Evolutionary conservation across 2,329 filamentous ascomycete genomes (phyloP), one percentile per base, ranked within the genome.

Genomic region (Eutypella sp.): DNA sequence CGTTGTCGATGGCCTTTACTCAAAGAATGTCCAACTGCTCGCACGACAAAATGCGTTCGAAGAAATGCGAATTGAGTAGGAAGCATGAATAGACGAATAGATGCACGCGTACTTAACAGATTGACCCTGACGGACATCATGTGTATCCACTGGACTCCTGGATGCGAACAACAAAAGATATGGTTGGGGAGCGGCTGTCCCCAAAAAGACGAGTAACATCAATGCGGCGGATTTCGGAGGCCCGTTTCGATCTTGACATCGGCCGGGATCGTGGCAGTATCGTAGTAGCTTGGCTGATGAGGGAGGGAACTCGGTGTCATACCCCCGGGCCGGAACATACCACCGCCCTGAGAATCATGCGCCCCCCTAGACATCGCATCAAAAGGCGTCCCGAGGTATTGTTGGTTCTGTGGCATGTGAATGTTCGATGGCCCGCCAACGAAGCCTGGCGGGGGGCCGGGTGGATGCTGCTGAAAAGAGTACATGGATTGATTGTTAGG

Each of bases 401-500:
- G 51, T 8, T 58, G 55, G 16, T 27, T 48, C 16, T 60, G 61
- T 1, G 59, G 22, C 25, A 65, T 54, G 7, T 56, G 40, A 0
- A 64, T 54, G 1, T 57, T 44, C 15, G n/a, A n/a, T n/a, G 55
- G 29, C 36, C 63, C 64, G 2, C 57, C 50, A 9, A 61, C 60
- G 48, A 64, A 67, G 5, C 51, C 33, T 19, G 49, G 49, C 36
- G 56, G 52, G 36, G 50, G 31, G 46, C 60, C 57, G 4, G 62
- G 50, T 19, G 67, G 66, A 43, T 74, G 69, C 6, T 67, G 57
- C 13, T 68, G 63, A 42, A 74, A 76, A 1, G 72, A 57, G 51
- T 78, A 79, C 49, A 78, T 60, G 0, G 72, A 52, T 1, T 72
- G 58, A 2, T 66, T 66, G 29, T 59, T 67, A 0, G 74, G 61